Evolutionary conservation across 176 grass and related monocot species (phyloP), one percentile per base, ranked within the genome.

Genomic region (Oryza coarctata): DNA sequence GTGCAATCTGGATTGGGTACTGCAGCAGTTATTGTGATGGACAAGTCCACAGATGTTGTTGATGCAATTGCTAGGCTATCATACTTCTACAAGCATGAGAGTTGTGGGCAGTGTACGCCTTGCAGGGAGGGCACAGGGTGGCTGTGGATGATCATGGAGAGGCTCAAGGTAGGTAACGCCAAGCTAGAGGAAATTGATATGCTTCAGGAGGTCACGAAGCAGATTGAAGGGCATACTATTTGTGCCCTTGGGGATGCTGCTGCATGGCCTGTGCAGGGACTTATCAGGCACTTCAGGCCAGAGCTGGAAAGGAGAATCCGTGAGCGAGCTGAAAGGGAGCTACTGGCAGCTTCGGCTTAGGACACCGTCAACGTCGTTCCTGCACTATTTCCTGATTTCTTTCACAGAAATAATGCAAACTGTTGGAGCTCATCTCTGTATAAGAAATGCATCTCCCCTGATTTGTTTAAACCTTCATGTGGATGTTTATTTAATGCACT

Each of bases 101-200:
- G 92, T 77, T 97, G 94, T 73, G 94, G 94, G 13, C 94, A 94
- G 83, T 97, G 94, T 80, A 97, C 94, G 0, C 94, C 94, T 7
- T 97, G 94, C 89, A 87, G 94, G 75, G 94, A 97, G 81, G 94
- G 94, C 30, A 97, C 94, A 10, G 88, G 88, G 13, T 97, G 94
- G 94, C 80, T 97, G 9, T 97, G 94, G 94, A 94, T 94, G 94
- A 83, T 97, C 72, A 97, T 97, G 94, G 94, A 94, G 87, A 97
- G 94, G 82, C 68, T 97, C 25, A 97, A 97, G 81, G 92, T 92
- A n/a, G 94, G 94, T 44, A 94, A 97, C 29, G 92, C 94, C 1
- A 92, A 90, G 83, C 77, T 97, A 33, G 92, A 97, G 78, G 94
- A 97, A 84, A 97, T 97, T 3, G 94, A 97, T 70, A 97, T 94